phyloP scores from a whole-genome alignment of 2,329 filamentous ascomycete species.

The Hypoxylon sp. region DNA sequence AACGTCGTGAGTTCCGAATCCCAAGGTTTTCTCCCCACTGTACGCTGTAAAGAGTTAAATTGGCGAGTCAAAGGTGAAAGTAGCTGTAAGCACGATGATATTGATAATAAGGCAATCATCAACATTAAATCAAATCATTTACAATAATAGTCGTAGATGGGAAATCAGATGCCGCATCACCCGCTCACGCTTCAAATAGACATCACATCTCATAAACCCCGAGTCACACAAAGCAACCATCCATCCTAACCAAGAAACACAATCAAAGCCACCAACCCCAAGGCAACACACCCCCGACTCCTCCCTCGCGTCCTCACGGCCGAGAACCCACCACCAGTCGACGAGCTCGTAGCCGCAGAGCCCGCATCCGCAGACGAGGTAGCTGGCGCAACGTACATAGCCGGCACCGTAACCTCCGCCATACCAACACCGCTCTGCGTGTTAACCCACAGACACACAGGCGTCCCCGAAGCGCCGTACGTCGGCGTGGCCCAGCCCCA shows the following conservation, averaged over 20 bases:
- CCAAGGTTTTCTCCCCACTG: too few relatives aligned
- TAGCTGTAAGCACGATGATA: background rate
- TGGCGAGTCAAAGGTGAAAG: background rate
- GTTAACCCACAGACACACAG: constrained; percentile 33
- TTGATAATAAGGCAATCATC: background rate
- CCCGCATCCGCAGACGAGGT: constrained; percentile 2
- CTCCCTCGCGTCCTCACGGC: background rate
- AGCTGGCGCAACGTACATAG: constrained; percentile 28
- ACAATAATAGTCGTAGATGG: background rate
- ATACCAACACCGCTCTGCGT: constrained; percentile 27
- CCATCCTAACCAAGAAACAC: constrained; percentile 4
- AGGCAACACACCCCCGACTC: background rate
- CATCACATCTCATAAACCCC: background rate
- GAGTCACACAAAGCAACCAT: background rate
- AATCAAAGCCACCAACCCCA: constrained; percentile 13
- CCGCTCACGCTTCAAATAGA: background rate
- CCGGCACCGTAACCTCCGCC: constrained; percentile 35
- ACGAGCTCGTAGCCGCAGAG: constrained; percentile 5
- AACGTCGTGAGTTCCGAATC: background rate
- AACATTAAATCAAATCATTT: background rate
- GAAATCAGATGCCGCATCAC: background rate
- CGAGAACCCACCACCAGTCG: constrained; percentile 9
- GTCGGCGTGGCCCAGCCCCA: constrained; percentile 31
- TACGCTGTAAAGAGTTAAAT: background rate
- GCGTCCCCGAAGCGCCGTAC: constrained; percentile 35